Evolutionary conservation across 768 basidiomycete species (phyloP).

Genomic region (Lanmaoa pseudosensibilis): DNA sequence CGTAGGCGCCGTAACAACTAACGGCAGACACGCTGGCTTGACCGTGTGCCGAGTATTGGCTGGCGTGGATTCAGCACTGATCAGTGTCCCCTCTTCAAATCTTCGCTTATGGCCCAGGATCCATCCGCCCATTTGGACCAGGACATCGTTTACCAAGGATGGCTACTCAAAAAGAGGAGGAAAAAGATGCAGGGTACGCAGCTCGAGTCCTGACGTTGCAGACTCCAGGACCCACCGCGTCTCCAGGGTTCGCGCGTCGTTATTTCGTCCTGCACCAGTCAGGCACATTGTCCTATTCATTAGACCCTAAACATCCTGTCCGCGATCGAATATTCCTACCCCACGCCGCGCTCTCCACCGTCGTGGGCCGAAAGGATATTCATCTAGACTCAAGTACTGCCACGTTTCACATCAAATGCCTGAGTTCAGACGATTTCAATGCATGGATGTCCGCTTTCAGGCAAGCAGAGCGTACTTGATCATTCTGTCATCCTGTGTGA

Average conservation of each 20-base stretch:
- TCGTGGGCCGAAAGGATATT: slow-evolving; percentile 72
- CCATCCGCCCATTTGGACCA: slow-evolving; percentile 9
- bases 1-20: not conserved
- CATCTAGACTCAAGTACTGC: slow-evolving; percentile 75
- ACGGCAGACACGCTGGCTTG: not conserved
- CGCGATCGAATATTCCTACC: slow-evolving; percentile 69
- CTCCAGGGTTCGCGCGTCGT: slow-evolving; percentile 76
- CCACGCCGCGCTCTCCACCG: slow-evolving; percentile 76
- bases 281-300: slow-evolving; percentile 72
- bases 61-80: not conserved
- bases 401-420: slow-evolving; percentile 81
- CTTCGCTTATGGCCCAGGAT: slow-evolving; percentile 13
- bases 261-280: slow-evolving; percentile 72
- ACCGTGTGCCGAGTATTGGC: not conserved
- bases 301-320: slow-evolving; percentile 67
- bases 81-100: too few species aligned
- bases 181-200: slow-evolving; percentile 82
- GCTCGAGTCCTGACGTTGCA: not conserved
- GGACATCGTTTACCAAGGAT: slow-evolving; percentile 60
- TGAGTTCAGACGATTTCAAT: slow-evolving; percentile 68
- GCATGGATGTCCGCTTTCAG: slow-evolving; percentile 76
- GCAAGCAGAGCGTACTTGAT: slow-evolving; percentile 37
- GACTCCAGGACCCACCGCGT: not conserved
- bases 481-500: slow-evolving; percentile 15
- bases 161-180: slow-evolving; percentile 83